phyloP scores from a whole-genome alignment of 176 grass and related monocot genomes.

The Cenchrus fungigraminus region DNA sequence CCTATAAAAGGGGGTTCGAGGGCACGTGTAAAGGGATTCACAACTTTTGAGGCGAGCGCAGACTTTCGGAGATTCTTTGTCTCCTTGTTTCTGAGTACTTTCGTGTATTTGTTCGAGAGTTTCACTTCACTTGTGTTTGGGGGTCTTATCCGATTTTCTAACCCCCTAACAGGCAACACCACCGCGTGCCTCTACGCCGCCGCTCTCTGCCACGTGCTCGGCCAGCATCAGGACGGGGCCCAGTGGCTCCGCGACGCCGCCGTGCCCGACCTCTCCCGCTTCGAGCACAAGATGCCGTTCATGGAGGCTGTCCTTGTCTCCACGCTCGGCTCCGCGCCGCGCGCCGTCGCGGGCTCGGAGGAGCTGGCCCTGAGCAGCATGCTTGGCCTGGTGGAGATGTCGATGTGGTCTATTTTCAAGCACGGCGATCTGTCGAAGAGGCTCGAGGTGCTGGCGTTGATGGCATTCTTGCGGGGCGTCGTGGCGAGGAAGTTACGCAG shows the following conservation, averaged over 20 bases:
- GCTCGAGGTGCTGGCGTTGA: slow-evolving; percentile 37
- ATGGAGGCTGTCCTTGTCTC: neutral
- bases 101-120: too few species aligned
- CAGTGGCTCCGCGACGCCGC: neutral
- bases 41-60: too few species aligned
- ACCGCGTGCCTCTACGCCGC: neutral
- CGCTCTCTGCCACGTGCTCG: slow-evolving; percentile 29
- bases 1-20: too few species aligned
- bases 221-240: neutral
- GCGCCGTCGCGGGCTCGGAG: slow-evolving; percentile 3
- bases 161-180: too few species aligned
- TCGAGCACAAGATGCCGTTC: neutral
- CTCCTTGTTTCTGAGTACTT: too few species aligned
- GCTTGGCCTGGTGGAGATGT: slow-evolving; percentile 10
- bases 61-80: too few species aligned
- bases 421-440: slow-evolving; percentile 25
- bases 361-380: neutral
- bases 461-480: slow-evolving; percentile 32
- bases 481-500: slow-evolving; percentile 20
- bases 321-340: slow-evolving; percentile 18
- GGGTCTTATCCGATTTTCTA: too few species aligned
- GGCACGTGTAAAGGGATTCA: too few species aligned
- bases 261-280: neutral
- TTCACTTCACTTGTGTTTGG: too few species aligned
- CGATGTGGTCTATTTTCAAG: slow-evolving; percentile 31